Base-by-base conservation (phyloP, 2,329 filamentous ascomycete genomes). In the Sarocladium strictum region DNA sequence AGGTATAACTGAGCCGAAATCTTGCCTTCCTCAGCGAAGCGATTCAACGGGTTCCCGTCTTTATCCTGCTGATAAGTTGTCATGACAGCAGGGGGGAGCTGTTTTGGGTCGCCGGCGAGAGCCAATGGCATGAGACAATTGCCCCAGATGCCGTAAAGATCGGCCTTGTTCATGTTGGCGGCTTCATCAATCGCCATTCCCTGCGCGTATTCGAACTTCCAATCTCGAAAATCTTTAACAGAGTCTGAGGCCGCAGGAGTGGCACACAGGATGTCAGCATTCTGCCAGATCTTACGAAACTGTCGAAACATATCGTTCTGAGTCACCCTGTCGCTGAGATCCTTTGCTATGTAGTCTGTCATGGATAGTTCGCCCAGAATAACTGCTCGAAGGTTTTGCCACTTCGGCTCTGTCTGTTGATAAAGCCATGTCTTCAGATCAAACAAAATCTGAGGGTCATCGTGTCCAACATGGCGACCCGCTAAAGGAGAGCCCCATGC, bases 151-250 rank as follows among this genome's bases (percentile, higher is more conserved):
- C 53, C 58, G 27, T 55, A 57, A 0, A 61, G 52, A 2, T 65
- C 62, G 27, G 51, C 41, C 0, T 59, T 58, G 15, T 54, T 49
- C 38, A 62, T 55, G 35, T 55, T 62, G 15, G 53, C 62, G 0
- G 61, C 63, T 29, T 65, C 58, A 32, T 66, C 63, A 0, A 65
- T 32, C 3, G 51, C 59, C 21, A 65, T n/a, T 0, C 17, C 51
- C 23, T 17, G 24, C 11, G 45, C 45, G 12, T 32, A 12, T 12
- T 32, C n/a, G 23, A 26, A 3, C 19, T 23, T 23, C 26, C n/a
- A 23, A 15, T 26, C 45, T 4, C 45, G 11, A 4, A 11, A 27
- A 11, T 17, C 21, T 12, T 50, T 14, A 3, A 17, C 2, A n/a
- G 3, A 15, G 21, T 24, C 29, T 12, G 45, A 50, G 12, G 17